phyloP scores from a whole-genome alignment of 768 basidiomycete species.

The Cystobasidium onofrii region DNA sequence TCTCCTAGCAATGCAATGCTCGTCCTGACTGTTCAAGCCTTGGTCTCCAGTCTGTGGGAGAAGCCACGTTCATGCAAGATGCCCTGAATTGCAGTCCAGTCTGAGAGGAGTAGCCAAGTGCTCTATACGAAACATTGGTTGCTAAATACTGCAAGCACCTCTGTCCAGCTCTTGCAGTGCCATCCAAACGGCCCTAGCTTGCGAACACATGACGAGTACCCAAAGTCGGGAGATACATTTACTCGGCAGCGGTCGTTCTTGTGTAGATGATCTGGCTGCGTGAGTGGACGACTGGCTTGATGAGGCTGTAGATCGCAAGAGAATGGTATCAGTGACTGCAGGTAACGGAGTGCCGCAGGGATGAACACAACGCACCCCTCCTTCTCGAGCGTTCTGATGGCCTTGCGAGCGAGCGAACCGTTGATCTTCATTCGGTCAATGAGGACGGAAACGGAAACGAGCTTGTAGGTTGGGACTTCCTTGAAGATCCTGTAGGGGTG shows the following conservation, averaged over 20 bases:
- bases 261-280: conserved; percentile 87
- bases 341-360: background rate
- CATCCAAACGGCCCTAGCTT: background rate
- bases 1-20: conserved; percentile 3
- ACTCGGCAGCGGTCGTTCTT: conserved; percentile 33
- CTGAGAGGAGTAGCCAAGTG: background rate
- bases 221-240: conserved; percentile 23
- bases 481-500: conserved; percentile 29
- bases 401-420: conserved; percentile 68
- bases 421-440: conserved; percentile 97
- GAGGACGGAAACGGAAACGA: conserved; percentile 95
- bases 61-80: background rate
- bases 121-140: background rate
- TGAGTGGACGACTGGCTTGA: conserved; percentile 96
- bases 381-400: conserved; percentile 48
- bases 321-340: background rate
- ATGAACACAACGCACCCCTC: conserved; percentile 41
- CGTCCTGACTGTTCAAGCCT: too few relatives aligned
- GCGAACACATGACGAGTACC: background rate
- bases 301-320: conserved; percentile 55
- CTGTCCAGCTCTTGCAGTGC: background rate
- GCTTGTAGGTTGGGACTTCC: conserved; percentile 77
- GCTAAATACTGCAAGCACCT: background rate
- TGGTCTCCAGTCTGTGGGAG: too few relatives aligned
- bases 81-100: background rate